These are phyloP conservation scores for Cyathus striatus DNA, from an alignment of 768 basidiomycete species.

Conservation along the genomic window DNA sequence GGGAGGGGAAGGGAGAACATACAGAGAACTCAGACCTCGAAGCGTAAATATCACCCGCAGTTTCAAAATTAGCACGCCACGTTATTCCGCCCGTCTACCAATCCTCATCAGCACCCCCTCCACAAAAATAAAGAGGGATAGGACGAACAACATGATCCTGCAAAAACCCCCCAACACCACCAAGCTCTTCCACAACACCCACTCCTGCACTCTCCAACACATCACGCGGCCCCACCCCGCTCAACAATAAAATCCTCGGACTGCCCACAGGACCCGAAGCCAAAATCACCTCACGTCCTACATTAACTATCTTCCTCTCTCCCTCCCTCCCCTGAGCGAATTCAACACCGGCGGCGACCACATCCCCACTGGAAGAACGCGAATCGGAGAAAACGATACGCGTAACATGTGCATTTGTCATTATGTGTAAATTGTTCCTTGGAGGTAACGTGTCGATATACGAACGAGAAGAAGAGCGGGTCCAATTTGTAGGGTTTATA, in stretches of 20 bases:
- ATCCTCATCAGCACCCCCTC: neutral
- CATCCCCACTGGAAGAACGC: slow-evolving; percentile 26
- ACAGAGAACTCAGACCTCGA: slow-evolving; percentile 24
- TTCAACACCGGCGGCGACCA: slow-evolving; percentile 26
- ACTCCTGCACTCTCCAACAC: slow-evolving; percentile 39
- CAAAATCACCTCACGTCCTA: slow-evolving; percentile 55
- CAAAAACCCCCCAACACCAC: slow-evolving; percentile 52
- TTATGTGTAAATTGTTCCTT: slow-evolving; percentile 52
- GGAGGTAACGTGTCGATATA: slow-evolving; percentile 60
- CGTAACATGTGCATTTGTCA: slow-evolving; percentile 51
- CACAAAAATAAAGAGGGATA: neutral
- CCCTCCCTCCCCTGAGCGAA: slow-evolving; percentile 33
- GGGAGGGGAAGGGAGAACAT: slow-evolving; percentile 1
- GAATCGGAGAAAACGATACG: slow-evolving; percentile 40
- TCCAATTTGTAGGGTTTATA: slow-evolving; percentile 61
- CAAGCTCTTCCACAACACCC: slow-evolving; percentile 30
- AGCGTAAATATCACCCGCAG: slow-evolving; percentile 25
- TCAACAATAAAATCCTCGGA: slow-evolving; percentile 45
- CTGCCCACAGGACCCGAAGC: slow-evolving; percentile 44
- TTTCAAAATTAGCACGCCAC: slow-evolving; percentile 20
- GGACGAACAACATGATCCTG: slow-evolving; percentile 44
- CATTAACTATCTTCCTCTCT: slow-evolving; percentile 37
- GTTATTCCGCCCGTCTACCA: slow-evolving; percentile 9
- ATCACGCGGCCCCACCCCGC: slow-evolving; percentile 48
- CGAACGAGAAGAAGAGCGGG: slow-evolving; percentile 59